These are phyloP conservation scores for Puccinia novopanici DNA, from an alignment of 1,284 basidiomycete genomes.

Conservation along the genomic window DNA sequence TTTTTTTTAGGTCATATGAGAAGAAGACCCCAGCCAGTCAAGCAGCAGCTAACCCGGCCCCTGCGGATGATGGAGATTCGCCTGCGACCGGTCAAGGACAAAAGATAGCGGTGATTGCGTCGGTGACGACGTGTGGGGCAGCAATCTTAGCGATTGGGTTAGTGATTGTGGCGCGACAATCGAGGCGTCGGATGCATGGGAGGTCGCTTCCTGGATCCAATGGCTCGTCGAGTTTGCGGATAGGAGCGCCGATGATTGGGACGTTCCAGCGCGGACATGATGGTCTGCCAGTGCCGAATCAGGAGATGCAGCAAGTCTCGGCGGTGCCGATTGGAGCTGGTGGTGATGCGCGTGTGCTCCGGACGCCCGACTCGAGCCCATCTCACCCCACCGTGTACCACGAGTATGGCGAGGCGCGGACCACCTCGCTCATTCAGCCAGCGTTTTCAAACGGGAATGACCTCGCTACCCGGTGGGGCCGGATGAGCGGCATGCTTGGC, in stretches of 20 bases:
- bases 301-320: not conserved
- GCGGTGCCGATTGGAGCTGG: not conserved
- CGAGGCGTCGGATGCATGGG: not conserved
- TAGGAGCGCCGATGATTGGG: conserved; percentile 27
- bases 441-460: not conserved
- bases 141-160: conserved; percentile 37
- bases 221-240: not conserved
- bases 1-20: conserved; percentile 5
- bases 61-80: not conserved
- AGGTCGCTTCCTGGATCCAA: not conserved
- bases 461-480: conserved; percentile 17
- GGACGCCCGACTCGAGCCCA: not conserved
- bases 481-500: conserved; percentile 8
- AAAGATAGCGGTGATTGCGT: conserved; percentile 43
- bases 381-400: not conserved
- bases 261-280: conserved; percentile 22
- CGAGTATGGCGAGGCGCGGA: conserved; percentile 33
- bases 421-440: conserved; percentile 1
- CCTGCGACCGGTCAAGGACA: conserved; percentile 13
- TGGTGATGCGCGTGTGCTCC: not conserved
- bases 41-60: not conserved
- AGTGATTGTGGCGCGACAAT: conserved; percentile 23
- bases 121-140: conserved; percentile 37
- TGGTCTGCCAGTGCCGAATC: not conserved
- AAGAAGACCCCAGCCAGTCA: conserved; percentile 35